These are phyloP conservation scores for Populus trichocarpa DNA, from an alignment of 441 rosid genomes.

Conservation along the genomic window DNA sequence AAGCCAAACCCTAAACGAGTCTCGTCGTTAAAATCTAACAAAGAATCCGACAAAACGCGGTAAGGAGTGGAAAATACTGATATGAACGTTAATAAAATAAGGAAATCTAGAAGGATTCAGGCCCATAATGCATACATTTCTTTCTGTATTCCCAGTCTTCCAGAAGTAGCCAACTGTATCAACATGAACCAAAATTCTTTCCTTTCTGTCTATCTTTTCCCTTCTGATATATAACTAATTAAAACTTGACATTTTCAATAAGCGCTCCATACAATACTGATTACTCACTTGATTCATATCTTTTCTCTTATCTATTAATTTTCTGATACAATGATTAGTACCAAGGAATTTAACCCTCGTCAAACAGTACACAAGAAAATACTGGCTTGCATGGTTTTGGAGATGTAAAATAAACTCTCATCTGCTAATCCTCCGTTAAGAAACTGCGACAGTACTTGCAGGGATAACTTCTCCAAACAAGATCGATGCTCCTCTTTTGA, in stretches of 20 bases:
- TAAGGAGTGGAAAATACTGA: background rate
- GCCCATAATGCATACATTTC: no score
- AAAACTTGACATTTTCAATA: no score
- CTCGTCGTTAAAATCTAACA: background rate
- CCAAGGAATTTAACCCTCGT: background rate
- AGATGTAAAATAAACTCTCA: conserved; percentile 37
- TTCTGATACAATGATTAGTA: background rate
- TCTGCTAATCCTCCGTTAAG: conserved; percentile 38
- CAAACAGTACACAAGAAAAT: background rate
- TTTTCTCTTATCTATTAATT: background rate
- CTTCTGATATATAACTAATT: no score
- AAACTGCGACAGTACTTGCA: conserved; percentile 12
- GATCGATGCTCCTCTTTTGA: conserved; percentile 9
- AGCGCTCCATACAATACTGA: no score
- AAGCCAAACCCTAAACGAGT: background rate
- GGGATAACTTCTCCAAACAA: conserved; percentile 10
- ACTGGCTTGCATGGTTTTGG: background rate
- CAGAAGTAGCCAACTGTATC: no score
- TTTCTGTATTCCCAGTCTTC: no score
- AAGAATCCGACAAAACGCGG: background rate
- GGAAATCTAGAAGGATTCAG: background rate
- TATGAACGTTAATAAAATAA: background rate
- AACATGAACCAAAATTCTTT: no score
- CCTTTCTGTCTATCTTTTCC: no score
- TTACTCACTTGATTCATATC: background rate